A percentile compares a stretch with the other conserved stretches of the same genome.
Evolutionary conservation across 176 grass and related monocot species (phyloP).

Genomic region (Bromus sterilis): DNA sequence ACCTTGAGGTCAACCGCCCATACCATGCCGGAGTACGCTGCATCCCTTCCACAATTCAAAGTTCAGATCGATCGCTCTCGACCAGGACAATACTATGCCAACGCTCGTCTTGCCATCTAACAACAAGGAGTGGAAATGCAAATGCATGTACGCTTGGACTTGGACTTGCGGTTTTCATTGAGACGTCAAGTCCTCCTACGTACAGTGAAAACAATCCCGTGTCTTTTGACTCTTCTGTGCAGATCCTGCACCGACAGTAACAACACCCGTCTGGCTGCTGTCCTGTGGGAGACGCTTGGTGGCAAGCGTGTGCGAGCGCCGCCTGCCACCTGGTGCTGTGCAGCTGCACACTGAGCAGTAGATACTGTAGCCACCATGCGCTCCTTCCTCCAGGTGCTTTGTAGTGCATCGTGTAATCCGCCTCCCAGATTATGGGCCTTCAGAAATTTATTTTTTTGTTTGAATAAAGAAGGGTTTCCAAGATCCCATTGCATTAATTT

Average conservation of each 20-base stretch:
- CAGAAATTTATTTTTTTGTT: not conserved
- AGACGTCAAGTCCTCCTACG: not conserved
- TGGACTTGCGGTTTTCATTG: not conserved
- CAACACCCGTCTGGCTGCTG: not conserved
- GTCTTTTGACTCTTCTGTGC: not conserved
- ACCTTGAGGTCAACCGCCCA: too few relatives aligned
- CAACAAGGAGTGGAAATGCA: not conserved
- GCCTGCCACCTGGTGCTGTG: not conserved
- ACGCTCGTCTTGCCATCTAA: not conserved
- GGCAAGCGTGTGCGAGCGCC: not conserved
- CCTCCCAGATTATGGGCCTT: not conserved
- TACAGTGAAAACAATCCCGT: not conserved
- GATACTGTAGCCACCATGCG: not conserved
- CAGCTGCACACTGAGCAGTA: not conserved
- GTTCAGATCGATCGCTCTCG: not conserved
- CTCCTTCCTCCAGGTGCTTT: not conserved
- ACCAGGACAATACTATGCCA: not conserved
- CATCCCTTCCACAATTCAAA: not conserved
- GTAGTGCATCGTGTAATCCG: not conserved
- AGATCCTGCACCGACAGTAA: not conserved
- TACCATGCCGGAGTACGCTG: not conserved
- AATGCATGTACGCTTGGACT: too few relatives aligned
- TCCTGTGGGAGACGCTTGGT: not conserved
- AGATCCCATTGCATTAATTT: too few relatives aligned
- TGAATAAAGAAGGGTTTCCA: too few relatives aligned